Base-by-base conservation (phyloP, 2,329 filamentous ascomycete species). In the Pestalotiopsis sp. region DNA sequence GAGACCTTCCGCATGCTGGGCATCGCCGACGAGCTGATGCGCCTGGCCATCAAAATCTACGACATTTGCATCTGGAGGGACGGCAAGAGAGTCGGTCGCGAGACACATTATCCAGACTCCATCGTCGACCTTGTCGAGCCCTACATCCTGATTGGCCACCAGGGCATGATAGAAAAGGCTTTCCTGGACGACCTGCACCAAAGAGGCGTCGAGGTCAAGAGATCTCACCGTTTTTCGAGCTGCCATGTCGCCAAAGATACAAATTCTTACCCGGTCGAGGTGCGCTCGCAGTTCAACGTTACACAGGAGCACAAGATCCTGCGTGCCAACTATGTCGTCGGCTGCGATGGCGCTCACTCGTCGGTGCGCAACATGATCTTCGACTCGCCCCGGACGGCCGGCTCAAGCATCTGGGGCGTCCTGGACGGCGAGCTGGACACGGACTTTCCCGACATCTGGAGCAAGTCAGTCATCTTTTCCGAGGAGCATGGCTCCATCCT, bases 1-100 rank as follows among this genome's bases (percentile, higher is more conserved):
- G 92, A 94, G 81, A 94, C 92, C 0, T 87, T 93, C 73, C 87
- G 88, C 70, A 91, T 93, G 80, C 89, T 94, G 83, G 85, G 91
- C 41, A 80, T 93, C n/a, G 90, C 88, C n/a, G 91, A 93, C 71
- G 82, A 87, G 1, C 79, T 94, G 38, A 79, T 94, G 57, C 87
- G 88, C 71, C 87, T 90, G 73, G 91, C 90, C 38, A 91, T 91
- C 64, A 88, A 87, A 60, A 88, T 94, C 59, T 92, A 91, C 78
- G 92, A 94, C 75, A 93, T 94, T 70, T 86, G 89, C 58, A 93
- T 93, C 77, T 94, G 92, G 91, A 85, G 88, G 77, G 82, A 84
- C 68, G 87, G 93, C 66, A 85, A 85, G 68, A 87, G 91, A 68
- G 86, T 90, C 23, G 87, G 87, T 11, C 87, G 91, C 66, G 88